Evolutionary conservation across 306 rosid genomes (phyloP), one percentile per base, ranked within the genome.

Genomic region (Cotoneaster glaucophyllus): DNA sequence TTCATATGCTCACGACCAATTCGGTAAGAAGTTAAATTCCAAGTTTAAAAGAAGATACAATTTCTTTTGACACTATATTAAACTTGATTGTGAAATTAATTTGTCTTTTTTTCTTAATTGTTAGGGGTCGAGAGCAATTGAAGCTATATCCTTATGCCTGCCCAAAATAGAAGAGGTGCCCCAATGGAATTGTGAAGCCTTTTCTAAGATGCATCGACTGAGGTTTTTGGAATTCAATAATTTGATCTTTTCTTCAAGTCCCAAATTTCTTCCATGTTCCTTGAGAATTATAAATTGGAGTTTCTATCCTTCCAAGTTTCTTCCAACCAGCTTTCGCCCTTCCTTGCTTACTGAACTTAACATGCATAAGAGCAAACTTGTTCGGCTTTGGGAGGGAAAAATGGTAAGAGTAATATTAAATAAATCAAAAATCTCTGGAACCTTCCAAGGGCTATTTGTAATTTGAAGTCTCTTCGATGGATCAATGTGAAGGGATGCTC

Each of bases 131-230:
- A 13, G 57, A 26, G 45, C 11, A 11, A 45, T 80, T 4, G n/a
- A 69, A 77, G 80, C 39, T 19, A 63, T 84, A 15, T 22, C 39
- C 28, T 21, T 73, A 5, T 18, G 18, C 6, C 44, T 28, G 7
- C 25, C 63, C 3, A 2, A 3, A 2, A 6, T 56, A 12, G 78
- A 78, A 44, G 75, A 71, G 61, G 81, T 77, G 25, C 18, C 4
- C 32, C 62, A n/a, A 1, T 84, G 85, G 80, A 73, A 14, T 45
- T 15, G 34, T 11, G n/a, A 24, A 4, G 6, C 59, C 0, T 77
- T 76, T 29, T 73, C 79, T 61, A 73, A 25, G 19, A 67, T 84
- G 84, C 17, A 21, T 22, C 59, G 71, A 7, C 66, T 84, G 24
- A 65, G 28, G 21, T 15, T 69, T 24, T 12, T 81, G 13, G 29